Base-by-base conservation (phyloP, 352 stramenopile species). In the Globisporangium mamillatum region DNA sequence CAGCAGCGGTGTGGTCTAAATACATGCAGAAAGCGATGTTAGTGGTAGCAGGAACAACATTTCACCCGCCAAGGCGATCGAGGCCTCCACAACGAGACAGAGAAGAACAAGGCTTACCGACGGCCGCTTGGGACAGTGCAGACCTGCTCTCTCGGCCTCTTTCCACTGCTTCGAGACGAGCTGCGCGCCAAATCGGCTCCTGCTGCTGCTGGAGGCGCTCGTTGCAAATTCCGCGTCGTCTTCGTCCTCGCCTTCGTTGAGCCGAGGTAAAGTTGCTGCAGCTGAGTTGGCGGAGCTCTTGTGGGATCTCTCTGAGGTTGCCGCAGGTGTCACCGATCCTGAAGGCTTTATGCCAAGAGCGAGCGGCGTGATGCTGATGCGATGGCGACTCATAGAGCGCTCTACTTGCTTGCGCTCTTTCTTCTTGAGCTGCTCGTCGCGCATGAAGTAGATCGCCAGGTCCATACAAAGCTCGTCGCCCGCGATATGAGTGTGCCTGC, bases 381-480 rank as follows among this genome's bases (percentile, higher is more conserved):
- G 82, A 60, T 91, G 80, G 41, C 72, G 73, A 64, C 77, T 90
- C 63, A 73, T 71, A 16, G 61, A 73, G 10, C 82, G 76, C 25
- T 70, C 71, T 41, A 75, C 58, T 9, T 86, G 68, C 48, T 78
- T 73, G 34, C 79, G 52, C 44, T 80, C 70, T 2, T 68, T 67
- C 55, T 83, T 79, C 63, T 93, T 90, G 48, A 77, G 63, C 66
- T 84, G 89, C 53, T 90, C 80, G 22, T 88, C 80, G 16, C 82
- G 60, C 85, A 90, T 91, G 72, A 82, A 73, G 63, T 93, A 93
- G 14, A 72, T 71, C 41, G 79, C 68, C 22, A 91, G 74, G 44
- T 92, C 78, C 83, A 94, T 91, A 72, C 88, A 95, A 25, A 95
- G 74, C 57, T 92, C 83, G 60, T 95, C 84, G 18, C 85, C 86